These are phyloP conservation scores for Paramecium biaurelia DNA, from an alignment of 73 alveolate species.

Conservation along the genomic window DNA sequence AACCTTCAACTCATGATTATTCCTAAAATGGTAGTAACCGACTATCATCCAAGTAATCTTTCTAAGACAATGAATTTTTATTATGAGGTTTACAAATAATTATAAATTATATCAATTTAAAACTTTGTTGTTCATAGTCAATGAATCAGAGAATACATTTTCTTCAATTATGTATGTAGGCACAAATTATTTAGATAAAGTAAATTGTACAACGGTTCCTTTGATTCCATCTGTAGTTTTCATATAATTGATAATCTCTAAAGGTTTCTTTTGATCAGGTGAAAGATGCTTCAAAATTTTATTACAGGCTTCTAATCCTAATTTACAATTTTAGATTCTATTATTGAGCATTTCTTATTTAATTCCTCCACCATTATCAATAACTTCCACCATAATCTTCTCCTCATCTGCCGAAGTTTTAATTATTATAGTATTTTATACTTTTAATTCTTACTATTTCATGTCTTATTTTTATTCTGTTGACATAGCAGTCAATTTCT, in stretches of 20 bases:
- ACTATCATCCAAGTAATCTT: no score
- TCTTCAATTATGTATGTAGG: constrained; percentile 59
- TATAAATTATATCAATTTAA: constrained; percentile 15
- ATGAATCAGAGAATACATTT: constrained; percentile 66
- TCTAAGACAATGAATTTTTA: constrained; percentile 63
- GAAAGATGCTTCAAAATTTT: not conserved
- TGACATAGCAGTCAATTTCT: not conserved
- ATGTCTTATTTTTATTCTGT: not conserved
- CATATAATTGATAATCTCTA: not conserved
- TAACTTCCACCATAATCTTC: not conserved
- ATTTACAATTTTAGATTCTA: not conserved
- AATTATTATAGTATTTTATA: not conserved
- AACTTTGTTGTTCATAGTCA: not conserved
- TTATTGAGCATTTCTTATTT: not conserved
- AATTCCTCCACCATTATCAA: constrained; percentile 12
- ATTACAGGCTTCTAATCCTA: not conserved
- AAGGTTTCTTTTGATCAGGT: not conserved
- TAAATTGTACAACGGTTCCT: not conserved
- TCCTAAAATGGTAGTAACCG: no score
- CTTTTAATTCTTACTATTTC: not conserved
- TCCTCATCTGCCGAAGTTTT: not conserved
- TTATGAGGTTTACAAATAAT: constrained; percentile 59
- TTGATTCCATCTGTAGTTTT: not conserved
- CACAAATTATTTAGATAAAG: not conserved
- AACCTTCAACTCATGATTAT: no score